A percentile compares a stretch with the other conserved stretches of the same genome.
phyloP scores from a whole-genome alignment of 805 yeast species.

The Candida sonorensis region DNA sequence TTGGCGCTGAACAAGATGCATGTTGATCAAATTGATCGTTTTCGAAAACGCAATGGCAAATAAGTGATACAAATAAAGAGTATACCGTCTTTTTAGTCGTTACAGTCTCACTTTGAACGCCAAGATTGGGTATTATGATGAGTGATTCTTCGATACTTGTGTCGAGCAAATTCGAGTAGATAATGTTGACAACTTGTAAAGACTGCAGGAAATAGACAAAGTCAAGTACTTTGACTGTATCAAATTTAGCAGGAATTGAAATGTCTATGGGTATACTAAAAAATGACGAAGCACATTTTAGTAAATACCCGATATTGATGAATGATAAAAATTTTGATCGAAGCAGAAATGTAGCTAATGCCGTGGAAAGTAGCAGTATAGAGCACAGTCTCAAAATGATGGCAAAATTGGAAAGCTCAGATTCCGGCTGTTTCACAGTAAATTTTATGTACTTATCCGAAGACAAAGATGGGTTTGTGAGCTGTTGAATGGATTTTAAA shows the following conservation, averaged over 20 bases:
- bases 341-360: neutral
- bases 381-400: neutral
- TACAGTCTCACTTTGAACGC: conserved; percentile 37
- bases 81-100: conserved; percentile 19
- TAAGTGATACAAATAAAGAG: conserved; percentile 2
- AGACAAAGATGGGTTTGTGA: no score
- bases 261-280: no score
- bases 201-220: neutral
- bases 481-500: no score
- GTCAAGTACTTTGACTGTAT: neutral
- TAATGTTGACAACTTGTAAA: neutral
- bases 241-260: no score
- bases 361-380: no score
- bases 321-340: no score
- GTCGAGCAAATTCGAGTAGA: conserved; percentile 19
- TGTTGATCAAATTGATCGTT: no score
- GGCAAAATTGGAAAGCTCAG: neutral
- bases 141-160: conserved; percentile 37
- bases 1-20: no score
- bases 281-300: no score
- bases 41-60: no score
- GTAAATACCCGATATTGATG: no score
- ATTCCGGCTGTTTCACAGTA: conserved; percentile 12
- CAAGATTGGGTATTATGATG: conserved; percentile 40
- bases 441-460: conserved; percentile 12